Percentiles rank a stretch among this genome's conserved stretches.
These are phyloP conservation scores for Xanthoconium purpureum DNA, from an alignment of 768 basidiomycete genomes.

Conservation along the genomic window DNA sequence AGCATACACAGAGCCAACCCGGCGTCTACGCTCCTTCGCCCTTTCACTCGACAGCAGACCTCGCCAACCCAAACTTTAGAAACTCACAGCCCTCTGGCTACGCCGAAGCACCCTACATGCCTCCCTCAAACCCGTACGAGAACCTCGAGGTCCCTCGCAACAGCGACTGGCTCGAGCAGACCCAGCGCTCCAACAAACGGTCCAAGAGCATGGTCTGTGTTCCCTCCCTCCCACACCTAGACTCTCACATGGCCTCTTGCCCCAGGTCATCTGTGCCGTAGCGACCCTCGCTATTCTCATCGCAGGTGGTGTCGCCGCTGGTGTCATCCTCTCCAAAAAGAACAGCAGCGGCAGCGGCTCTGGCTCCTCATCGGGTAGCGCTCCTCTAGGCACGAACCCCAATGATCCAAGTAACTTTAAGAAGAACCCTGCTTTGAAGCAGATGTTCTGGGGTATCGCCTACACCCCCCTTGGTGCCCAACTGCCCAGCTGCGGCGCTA, in stretches of 20 bases:
- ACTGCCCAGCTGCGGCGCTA: constrained; percentile 65
- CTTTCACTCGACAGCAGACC: constrained; percentile 19
- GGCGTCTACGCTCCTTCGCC: constrained; percentile 37
- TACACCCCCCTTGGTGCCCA: constrained; percentile 81
- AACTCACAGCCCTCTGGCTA: constrained; percentile 23
- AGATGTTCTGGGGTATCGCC: constrained; percentile 82
- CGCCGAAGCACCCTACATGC: constrained; percentile 25
- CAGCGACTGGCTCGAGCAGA: constrained; percentile 42
- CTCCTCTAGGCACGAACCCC: constrained; percentile 36
- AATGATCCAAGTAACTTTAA: constrained; percentile 77
- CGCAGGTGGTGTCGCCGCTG: constrained; percentile 58
- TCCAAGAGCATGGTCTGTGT: constrained; percentile 58
- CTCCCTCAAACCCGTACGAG: constrained; percentile 28
- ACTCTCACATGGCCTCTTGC: not conserved
- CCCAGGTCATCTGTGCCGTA: constrained; percentile 51
- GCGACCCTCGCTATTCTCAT: constrained; percentile 50
- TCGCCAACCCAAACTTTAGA: constrained; percentile 24
- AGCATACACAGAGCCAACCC: constrained; percentile 33
- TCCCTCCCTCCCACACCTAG: not conserved
- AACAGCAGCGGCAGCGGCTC: constrained; percentile 35
- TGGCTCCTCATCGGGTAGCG: constrained; percentile 14
- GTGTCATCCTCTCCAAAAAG: constrained; percentile 61
- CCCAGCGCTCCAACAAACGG: constrained; percentile 33
- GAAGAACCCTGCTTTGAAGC: constrained; percentile 64
- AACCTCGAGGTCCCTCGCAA: constrained; percentile 32